Conservation (phyloP, 768 basidiomycete species). For the Mycena galopus region DNA sequence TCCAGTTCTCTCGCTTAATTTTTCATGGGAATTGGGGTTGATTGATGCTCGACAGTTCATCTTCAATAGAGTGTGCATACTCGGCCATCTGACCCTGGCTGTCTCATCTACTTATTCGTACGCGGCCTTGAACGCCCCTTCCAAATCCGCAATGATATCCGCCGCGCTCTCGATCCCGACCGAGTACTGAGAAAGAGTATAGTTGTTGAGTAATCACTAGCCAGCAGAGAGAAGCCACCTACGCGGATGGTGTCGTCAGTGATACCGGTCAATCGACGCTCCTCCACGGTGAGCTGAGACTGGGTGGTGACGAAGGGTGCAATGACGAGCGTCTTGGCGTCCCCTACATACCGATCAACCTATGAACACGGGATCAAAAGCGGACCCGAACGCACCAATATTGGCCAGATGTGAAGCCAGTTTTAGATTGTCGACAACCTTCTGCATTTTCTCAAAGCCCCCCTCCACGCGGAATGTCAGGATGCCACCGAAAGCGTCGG, state of each 20-base stretch:
- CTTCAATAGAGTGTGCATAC: too few relatives aligned
- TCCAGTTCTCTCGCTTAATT: too few relatives aligned
- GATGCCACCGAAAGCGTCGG: constrained; percentile 47
- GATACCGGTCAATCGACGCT: constrained; percentile 75
- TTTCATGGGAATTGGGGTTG: too few relatives aligned
- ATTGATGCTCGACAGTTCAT: too few relatives aligned
- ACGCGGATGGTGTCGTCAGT: constrained; percentile 82
- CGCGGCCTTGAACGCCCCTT: constrained; percentile 50
- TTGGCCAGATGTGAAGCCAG: neutral
- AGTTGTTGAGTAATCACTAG: too few relatives aligned
- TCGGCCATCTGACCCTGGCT: too few relatives aligned
- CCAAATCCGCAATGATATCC: constrained; percentile 64
- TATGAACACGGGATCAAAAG: too few relatives aligned
- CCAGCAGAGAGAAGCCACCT: too few relatives aligned
- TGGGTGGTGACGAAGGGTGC: constrained; percentile 86
- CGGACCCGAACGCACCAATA: neutral
- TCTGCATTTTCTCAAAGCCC: constrained; percentile 24
- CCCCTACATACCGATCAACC: constrained; percentile 50
- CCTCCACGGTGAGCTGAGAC: constrained; percentile 71
- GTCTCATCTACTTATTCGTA: constrained; percentile 21
- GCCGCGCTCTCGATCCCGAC: constrained; percentile 59
- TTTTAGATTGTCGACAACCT: constrained; percentile 28
- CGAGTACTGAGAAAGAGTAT: constrained; percentile 62
- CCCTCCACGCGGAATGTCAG: constrained; percentile 51
- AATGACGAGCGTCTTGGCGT: constrained; percentile 83